These are phyloP conservation scores for Balakata baccata DNA, from an alignment of 345 rosid genomes.

Conservation along the genomic window DNA sequence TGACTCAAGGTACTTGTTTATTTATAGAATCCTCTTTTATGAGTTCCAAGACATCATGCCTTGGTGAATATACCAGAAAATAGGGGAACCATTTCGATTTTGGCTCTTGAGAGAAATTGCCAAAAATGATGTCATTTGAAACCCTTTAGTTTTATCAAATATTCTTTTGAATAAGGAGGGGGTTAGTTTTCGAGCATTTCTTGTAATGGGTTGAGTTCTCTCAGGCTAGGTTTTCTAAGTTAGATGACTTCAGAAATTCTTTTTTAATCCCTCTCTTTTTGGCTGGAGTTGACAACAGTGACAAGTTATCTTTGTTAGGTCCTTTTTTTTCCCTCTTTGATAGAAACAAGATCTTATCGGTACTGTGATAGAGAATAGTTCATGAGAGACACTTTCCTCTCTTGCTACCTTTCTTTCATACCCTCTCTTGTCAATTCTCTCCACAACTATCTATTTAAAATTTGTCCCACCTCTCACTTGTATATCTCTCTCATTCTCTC, in stretches of 20 bases:
- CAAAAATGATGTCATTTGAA: not conserved
- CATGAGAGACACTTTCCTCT: too few relatives aligned
- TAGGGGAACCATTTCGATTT: not conserved
- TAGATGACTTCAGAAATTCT: not conserved
- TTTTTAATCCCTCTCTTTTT: not conserved
- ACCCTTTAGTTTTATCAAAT: not conserved
- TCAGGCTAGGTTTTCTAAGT: not conserved
- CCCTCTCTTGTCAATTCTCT: too few relatives aligned
- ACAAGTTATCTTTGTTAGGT: not conserved
- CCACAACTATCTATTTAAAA: too few relatives aligned
- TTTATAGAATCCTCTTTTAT: not conserved
- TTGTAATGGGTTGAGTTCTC: not conserved
- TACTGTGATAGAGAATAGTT: too few relatives aligned
- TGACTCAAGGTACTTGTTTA: conserved; percentile 46
- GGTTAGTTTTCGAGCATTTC: not conserved
- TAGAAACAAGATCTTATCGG: too few relatives aligned
- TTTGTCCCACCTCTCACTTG: too few relatives aligned
- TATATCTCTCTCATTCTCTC: too few relatives aligned
- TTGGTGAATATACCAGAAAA: not conserved
- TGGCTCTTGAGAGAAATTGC: not conserved
- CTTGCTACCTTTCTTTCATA: too few relatives aligned
- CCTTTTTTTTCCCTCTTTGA: not conserved
- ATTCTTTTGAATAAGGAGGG: not conserved
- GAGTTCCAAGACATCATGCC: not conserved
- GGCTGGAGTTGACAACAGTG: not conserved